A percentile compares a stretch with the other conserved stretches of the same genome.
phyloP scores from a whole-genome alignment of 495 filamentous ascomycete genomes.

The Neurospora sp. region DNA sequence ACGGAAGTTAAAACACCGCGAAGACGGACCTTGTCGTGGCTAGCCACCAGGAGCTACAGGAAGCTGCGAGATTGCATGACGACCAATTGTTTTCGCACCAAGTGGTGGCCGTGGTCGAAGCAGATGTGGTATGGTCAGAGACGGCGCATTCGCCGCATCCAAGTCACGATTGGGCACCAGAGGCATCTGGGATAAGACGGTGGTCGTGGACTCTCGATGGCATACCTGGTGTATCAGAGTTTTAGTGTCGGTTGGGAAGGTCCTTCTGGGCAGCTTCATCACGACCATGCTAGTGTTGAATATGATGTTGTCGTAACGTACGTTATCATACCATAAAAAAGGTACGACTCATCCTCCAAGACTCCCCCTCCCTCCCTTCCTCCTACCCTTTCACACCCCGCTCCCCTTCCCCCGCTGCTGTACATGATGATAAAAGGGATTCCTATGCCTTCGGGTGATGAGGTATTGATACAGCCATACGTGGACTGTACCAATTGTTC shows the following conservation, averaged over 20 bases:
- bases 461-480: neutral
- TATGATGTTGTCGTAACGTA: neutral
- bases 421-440: neutral
- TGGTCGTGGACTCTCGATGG: neutral
- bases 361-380: neutral
- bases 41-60: neutral
- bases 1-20: neutral
- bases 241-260: neutral
- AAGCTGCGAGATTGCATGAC: neutral
- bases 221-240: neutral
- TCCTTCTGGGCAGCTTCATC: neutral
- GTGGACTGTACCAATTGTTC: slow-evolving; percentile 3
- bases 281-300: neutral
- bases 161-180: neutral
- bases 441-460: neutral
- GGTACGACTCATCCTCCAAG: neutral
- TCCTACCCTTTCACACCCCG: neutral
- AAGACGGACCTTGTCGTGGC: neutral
- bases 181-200: neutral
- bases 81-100: neutral
- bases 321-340: neutral
- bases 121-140: neutral
- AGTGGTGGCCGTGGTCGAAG: neutral
- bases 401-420: neutral
- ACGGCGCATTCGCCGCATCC: neutral